Base-by-base conservation (phyloP, 208 protist species). In the Wallacemonas rigidus region DNA sequence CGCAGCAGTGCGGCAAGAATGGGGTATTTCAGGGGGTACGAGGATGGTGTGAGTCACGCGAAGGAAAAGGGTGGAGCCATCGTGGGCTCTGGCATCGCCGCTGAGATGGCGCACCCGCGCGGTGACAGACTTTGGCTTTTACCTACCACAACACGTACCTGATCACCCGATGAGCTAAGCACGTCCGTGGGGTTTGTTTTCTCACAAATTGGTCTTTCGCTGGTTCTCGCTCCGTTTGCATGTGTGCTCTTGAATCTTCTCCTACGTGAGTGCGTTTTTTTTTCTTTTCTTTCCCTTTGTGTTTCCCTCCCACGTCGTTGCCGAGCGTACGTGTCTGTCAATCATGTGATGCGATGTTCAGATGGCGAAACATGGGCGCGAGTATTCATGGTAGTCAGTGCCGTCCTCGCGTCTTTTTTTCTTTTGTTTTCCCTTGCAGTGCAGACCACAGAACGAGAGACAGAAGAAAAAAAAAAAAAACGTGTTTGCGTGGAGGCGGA, bases 401-500 rank as follows among this genome's bases (percentile, higher is more conserved):
- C 14, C 47, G 53, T 51, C 26, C 11, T 17, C 35, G 38, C 38
- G 7, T 6, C 35, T 58, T 69, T 69, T 70, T 45, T 65, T 35
- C 39, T 35, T 14, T 57, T 53, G 36, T 44, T 65, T 43, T 43
- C 40, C 61, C 43, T 17, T 35, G 8, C 51, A 43, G 61, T 35
- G 38, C 3, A 63, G 44, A 26, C 26, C 26, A 26, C 26, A 26
- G 15, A 38, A 39, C 26, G 9, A 43, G 7, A 67, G 11, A 69
- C 17, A 45, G 36, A 69, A 69, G 12, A 69, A 69, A n/a, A n/a
- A 41, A 44, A 68, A 55, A 1, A 50, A 68, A 40, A 65, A 65
- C 38, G 26, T 26, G 26, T 26, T 26, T 26, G 26, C 26, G 26
- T 26, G 26, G 26, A 26, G 26, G 26, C 26, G 0, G 26, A 26